Evolutionary conservation across 768 basidiomycete species (phyloP), one percentile per base, ranked within the genome.

Genomic region (button mushroom (Agaricus bisporus)): DNA sequence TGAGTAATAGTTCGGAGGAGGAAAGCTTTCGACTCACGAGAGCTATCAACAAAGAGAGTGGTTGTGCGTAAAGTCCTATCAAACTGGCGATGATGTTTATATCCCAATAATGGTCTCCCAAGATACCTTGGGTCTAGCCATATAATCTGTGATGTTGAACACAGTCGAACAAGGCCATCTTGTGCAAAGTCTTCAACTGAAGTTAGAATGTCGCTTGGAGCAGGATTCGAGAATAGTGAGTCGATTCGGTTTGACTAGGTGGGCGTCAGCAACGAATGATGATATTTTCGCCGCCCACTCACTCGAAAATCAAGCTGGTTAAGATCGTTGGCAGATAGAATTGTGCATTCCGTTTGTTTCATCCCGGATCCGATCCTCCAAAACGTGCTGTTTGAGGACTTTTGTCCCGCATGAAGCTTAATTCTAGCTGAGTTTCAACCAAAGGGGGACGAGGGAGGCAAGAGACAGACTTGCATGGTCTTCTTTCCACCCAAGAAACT

Each of bases 41-140:
- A 60, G 26, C 59, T 59, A 8, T 51, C 50, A 8, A 39, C 15
- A 12, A 60, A 61, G 2, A 78, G 56, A 6, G 78, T 80, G 4
- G 67, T 60, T 0, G 71, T 63, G 42, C 69, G 66, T 15, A 91
- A 73, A 3, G 79, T 80, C 17, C 80, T 75, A 62, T 91, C 88
- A 45, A 68, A 75, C 36, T 75, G 70, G 17, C 88, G 73, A 45
- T 74, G 69, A 64, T 92, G 89, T 50, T 75, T 79, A 58, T 77
- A 77, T 3, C 76, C 79, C 8, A 91, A 58, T 3, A 91, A 61
- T 5, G 88, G 85, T 55, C 69, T 79, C 20, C 63, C 63, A n/a
- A 75, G 66, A 59, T 74, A 77, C 29, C 88, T 78, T 26, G 73
- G 68, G 61, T 92, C 89, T 26, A 91, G 63, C 88, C 89, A 91